Base-by-base conservation (phyloP, 805 yeast species). In the Starmera amethionina region DNA sequence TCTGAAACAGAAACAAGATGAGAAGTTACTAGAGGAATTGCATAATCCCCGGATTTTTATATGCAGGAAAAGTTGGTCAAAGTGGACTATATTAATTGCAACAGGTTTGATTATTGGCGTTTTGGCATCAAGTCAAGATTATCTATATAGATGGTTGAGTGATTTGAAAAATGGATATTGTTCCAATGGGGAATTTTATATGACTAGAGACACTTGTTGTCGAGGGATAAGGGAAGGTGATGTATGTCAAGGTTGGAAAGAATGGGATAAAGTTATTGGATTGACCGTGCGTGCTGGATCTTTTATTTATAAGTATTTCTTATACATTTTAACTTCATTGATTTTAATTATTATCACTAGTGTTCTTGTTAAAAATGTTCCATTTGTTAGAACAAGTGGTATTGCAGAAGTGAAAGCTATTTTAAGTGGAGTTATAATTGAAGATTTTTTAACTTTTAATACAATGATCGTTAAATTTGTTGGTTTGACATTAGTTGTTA, bases 331-430 rank as follows among this genome's bases (percentile, higher is more conserved):
- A 4, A 49, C 65, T 4, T 62, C 75, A 2, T 42, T 65, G 3
- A 18, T 62, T 8, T 58, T 70, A 30, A 75, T 73, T 1, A 40
- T 59, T 1, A 40, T 61, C 1, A 68, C 77, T 0, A 63, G 67
- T 3, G 16, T 39, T 7, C 16, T 54, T 14, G 52, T 50, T 15
- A 47, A 44, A 35, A 46, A 47, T 9, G 60, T 72, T 2, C 62
- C 67, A 0, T 62, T 61, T 42, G 65, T 74, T 5, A 55, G 64
- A 19, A 65, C 68, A 42, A 70, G 84, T 38, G 95, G 95, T 7
- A 81, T 86, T 27, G 72, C 88, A 1, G 95, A 85, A 50, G 71
- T 82, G 37, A 80, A 80, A 51, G 66, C 79, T 32, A 72, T 82
- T 15, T 66, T 84, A 10, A 73, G 79, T 4, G 96, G 95, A 1